phyloP scores from a whole-genome alignment of 352 stramenopile genomes.

The Globisporangium splendens region DNA sequence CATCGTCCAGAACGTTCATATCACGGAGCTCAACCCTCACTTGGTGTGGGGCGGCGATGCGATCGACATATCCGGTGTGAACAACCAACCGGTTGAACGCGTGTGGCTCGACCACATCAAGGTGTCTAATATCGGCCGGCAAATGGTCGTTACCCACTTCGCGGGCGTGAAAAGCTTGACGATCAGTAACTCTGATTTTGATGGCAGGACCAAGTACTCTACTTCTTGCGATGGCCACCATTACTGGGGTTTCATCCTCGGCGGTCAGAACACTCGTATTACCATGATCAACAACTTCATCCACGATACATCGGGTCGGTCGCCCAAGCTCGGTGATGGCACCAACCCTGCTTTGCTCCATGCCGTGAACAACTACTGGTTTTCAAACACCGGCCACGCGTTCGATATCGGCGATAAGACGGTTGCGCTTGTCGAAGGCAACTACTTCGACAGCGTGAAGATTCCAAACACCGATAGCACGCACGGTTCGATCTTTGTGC shows the following conservation, averaged over 20 bases:
- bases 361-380: constrained; percentile 44
- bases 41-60: too few species aligned
- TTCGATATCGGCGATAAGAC: constrained; percentile 30
- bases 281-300: constrained; percentile 37
- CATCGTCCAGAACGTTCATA: constrained; percentile 56
- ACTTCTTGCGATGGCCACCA: constrained; percentile 43
- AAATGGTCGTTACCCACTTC: constrained; percentile 28
- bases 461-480: constrained; percentile 14
- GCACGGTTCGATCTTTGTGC: constrained; percentile 15
- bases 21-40: constrained; percentile 42
- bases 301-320: constrained; percentile 32
- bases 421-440: constrained; percentile 36
- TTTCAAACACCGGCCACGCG: constrained; percentile 33
- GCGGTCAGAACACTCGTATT: constrained; percentile 20
- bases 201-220: constrained; percentile 38
- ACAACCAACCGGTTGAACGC: constrained; percentile 14
- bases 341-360: constrained; percentile 17
- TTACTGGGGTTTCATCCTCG: constrained; percentile 45
- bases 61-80: too few species aligned
- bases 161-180: constrained; percentile 29
- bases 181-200: constrained; percentile 54
- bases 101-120: constrained; percentile 55
- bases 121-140: constrained; percentile 25
- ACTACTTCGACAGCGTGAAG: constrained; percentile 39
- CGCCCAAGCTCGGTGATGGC: constrained; percentile 24